phyloP scores from a whole-genome alignment of 2,329 filamentous ascomycete genomes.

The Drechslerella dactyloides region DNA sequence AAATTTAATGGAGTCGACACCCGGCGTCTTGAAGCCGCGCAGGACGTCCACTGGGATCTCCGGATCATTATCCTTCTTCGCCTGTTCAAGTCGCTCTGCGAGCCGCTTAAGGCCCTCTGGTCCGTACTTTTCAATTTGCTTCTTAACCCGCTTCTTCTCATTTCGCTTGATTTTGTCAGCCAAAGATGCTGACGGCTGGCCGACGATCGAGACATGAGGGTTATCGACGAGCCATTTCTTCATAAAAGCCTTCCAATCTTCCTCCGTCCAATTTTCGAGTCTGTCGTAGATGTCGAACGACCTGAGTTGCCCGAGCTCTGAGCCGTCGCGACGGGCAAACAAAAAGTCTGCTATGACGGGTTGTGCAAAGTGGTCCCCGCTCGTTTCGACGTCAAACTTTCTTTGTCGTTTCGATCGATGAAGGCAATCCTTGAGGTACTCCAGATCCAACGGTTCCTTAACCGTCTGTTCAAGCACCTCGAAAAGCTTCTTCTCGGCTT shows the following conservation, averaged over 20 bases:
- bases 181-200: slow-evolving; percentile 79
- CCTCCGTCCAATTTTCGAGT: slow-evolving; percentile 79
- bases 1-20: slow-evolving; percentile 91
- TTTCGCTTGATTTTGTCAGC: slow-evolving; percentile 80
- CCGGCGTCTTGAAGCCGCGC: slow-evolving; percentile 79
- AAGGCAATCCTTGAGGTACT: slow-evolving; percentile 87
- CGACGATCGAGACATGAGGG: slow-evolving; percentile 84
- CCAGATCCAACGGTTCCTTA: slow-evolving; percentile 81
- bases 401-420: slow-evolving; percentile 79
- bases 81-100: slow-evolving; percentile 75
- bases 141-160: slow-evolving; percentile 76
- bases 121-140: slow-evolving; percentile 79
- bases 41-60: slow-evolving; percentile 84
- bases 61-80: slow-evolving; percentile 86
- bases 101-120: slow-evolving; percentile 79
- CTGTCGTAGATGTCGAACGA: slow-evolving; percentile 61
- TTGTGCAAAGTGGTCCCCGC: slow-evolving; percentile 78
- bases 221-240: slow-evolving; percentile 61
- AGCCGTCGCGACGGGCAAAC: slow-evolving; percentile 82
- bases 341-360: slow-evolving; percentile 91
- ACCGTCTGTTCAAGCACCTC: slow-evolving; percentile 82
- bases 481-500: slow-evolving; percentile 84
- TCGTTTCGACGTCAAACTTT: slow-evolving; percentile 82
- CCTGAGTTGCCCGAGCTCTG: slow-evolving; percentile 59
- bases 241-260: slow-evolving; percentile 81